Base-by-base conservation (phyloP, 495 filamentous ascomycete genomes). In the Aspergillus egyptiacus region DNA sequence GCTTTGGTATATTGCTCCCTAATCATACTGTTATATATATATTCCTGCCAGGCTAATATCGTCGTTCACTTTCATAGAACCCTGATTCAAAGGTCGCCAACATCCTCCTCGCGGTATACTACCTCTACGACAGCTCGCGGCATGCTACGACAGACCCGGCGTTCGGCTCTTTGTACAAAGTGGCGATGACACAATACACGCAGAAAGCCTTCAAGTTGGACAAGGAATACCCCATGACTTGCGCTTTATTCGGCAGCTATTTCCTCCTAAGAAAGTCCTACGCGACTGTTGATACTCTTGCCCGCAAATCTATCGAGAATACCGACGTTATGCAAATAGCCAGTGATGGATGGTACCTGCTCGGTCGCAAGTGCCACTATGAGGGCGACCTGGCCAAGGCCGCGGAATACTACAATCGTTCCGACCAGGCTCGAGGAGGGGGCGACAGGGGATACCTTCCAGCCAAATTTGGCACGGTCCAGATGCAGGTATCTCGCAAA, bases 291-390 rank as follows among this genome's bases (percentile, higher is more conserved):
- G 91, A 98, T 51, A 77, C 77, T 9, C 77, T 97, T 7, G 87
- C 93, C 22, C 85, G 91, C 61, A 93, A 91, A 64, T 90, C 94
- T 1, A 96, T 97, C 52, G 87, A 96, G 59, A 80, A 86, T 50
- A 96, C 91, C 2, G 93, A 98, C 61, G 90, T 96, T 52, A 91
- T 94, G 65, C 84, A 87, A 10, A 87, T 97, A 62, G 91, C 91
- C 2, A 95, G 89, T 63, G 93, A 98, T 58, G 93, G 91, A 17
- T 96, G 89, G 89, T 97, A 95, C 66, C 69, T 95, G 3, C 81
- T 97, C 11, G 93, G 87, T 10, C 76, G 90, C 35, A 96, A 94
- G 59, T 83, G 87, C 51, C 93, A 98, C 65, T 87, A 86, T 32
- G 73, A 77, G 51, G 69, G 72, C 22, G 81, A 96, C 41, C 58